phyloP scores from a whole-genome alignment of 306 rosid species.

The Comarum palustre region DNA sequence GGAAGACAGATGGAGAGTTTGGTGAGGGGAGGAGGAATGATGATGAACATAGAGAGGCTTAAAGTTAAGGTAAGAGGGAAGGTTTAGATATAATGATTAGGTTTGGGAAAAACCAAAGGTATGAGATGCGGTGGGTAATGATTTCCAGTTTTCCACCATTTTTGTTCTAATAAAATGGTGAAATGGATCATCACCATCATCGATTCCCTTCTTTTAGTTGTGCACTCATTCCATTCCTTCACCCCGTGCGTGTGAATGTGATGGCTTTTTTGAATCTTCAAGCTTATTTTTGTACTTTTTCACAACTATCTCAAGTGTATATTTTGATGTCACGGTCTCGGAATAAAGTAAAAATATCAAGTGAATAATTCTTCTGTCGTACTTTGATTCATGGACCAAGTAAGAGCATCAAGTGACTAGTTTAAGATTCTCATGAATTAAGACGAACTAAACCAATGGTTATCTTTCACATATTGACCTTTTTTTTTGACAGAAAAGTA shows the following conservation, averaged over 20 bases:
- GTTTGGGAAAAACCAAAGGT: slow-evolving; percentile 45
- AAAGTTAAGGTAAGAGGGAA: slow-evolving; percentile 35
- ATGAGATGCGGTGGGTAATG: slow-evolving; percentile 53
- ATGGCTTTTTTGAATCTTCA: slow-evolving; percentile 18
- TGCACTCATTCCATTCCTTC: slow-evolving; percentile 22
- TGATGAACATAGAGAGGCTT: slow-evolving; percentile 34
- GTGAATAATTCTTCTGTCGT: neutral
- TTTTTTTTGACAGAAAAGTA: no score
- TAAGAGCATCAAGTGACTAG: neutral
- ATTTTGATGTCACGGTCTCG: neutral
- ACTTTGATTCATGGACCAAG: neutral
- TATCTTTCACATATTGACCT: no score
- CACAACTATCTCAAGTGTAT: neutral
- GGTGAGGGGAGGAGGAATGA: slow-evolving; percentile 21
- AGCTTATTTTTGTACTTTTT: neutral
- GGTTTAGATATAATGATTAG: slow-evolving; percentile 49
- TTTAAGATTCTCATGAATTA: neutral
- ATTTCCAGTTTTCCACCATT: slow-evolving; percentile 40
- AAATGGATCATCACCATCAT: slow-evolving; percentile 34
- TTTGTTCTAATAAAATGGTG: neutral
- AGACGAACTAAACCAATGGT: neutral
- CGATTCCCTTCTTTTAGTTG: slow-evolving; percentile 53
- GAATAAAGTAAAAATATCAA: neutral
- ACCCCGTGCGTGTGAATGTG: slow-evolving; percentile 3
- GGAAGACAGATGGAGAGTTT: slow-evolving; percentile 20